Percentiles rank a stretch among this genome's conserved stretches.
Evolutionary conservation across 371 early-diverging fungal genomes (phyloP).

Genomic region (Mucor piriformis): DNA sequence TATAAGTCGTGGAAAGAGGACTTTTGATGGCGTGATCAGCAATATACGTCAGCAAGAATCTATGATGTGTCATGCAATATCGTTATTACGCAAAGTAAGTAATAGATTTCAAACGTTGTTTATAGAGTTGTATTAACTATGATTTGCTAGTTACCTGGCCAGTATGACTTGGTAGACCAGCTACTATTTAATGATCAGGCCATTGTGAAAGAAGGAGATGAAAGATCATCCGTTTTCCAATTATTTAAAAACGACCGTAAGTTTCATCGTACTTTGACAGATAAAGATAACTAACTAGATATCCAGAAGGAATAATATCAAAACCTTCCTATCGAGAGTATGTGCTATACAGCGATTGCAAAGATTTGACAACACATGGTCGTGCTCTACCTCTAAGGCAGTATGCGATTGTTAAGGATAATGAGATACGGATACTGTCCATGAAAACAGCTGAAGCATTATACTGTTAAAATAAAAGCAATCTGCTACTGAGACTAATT

Average conservation of each 20-base stretch:
- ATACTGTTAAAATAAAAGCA: constrained; percentile 21
- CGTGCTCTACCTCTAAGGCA: constrained; percentile 33
- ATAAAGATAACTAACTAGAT: background rate
- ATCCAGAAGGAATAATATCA: constrained; percentile 39
- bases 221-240: constrained; percentile 65
- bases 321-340: constrained; percentile 56
- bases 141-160: constrained; percentile 66
- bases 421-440: constrained; percentile 43
- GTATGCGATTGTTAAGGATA: constrained; percentile 42
- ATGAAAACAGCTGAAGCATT: constrained; percentile 41
- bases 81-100: constrained; percentile 64
- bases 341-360: constrained; percentile 42
- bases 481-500: no score
- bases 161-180: constrained; percentile 65
- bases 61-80: constrained; percentile 63
- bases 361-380: constrained; percentile 18
- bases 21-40: constrained; percentile 48
- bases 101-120: background rate
- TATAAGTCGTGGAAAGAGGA: constrained; percentile 39
- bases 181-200: constrained; percentile 51
- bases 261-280: background rate
- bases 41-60: constrained; percentile 63
- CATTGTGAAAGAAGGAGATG: constrained; percentile 56
- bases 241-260: constrained; percentile 60
- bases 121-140: background rate